Base-by-base conservation (phyloP, 73 alveolate genomes). In the Paramecium bursaria region DNA sequence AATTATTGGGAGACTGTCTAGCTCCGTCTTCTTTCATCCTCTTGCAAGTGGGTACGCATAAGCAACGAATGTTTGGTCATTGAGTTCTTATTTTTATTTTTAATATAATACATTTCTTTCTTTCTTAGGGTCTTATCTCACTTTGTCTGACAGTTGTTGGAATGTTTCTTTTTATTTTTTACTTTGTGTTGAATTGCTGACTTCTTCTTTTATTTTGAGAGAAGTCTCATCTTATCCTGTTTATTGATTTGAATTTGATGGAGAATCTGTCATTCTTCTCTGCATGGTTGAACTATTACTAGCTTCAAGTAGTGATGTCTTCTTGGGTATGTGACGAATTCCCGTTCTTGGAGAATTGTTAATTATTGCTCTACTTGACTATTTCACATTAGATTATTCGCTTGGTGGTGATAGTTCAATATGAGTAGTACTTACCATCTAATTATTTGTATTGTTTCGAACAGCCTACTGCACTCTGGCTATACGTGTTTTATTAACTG, bases 61-160 rank as follows among this genome's bases (percentile, higher is more conserved):
- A 25, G 25, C n/a, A 67, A 27, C 9, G 82, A 13, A 14, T 67
- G 82, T 67, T 67, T 67, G 44, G 50, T 67, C 82, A 67, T 67
- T 4, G 82, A 67, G 19, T 53, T 25, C n/a, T 19, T 67, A 9
- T 48, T 50, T 30, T 57, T 57, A 30, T 50, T 57, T 27, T 50
- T 57, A 2, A 30, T 50, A 23, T 23, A 17, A 57, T 21, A n/a
- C 30, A 30, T 26, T 0, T 1, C 33, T 9, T 48, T 7, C 17
- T 30, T 7, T 48, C 13, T 29, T 57, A 30, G n/a, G 33, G 13
- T 9, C 0, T 17, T 0, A 25, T 50, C 5, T 57, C 47, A n/a
- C 30, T 67, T 67, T 67, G 10, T 9, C 46, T 39, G 9, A 67
- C 19, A 0, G 82, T 53, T 15, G 53, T 47, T 15, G 55, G 33